Percentiles rank a stretch among this genome's conserved stretches.
Evolutionary conservation across 202 grass and related monocot genomes (phyloP).

Genomic region (Carex arenaria): DNA sequence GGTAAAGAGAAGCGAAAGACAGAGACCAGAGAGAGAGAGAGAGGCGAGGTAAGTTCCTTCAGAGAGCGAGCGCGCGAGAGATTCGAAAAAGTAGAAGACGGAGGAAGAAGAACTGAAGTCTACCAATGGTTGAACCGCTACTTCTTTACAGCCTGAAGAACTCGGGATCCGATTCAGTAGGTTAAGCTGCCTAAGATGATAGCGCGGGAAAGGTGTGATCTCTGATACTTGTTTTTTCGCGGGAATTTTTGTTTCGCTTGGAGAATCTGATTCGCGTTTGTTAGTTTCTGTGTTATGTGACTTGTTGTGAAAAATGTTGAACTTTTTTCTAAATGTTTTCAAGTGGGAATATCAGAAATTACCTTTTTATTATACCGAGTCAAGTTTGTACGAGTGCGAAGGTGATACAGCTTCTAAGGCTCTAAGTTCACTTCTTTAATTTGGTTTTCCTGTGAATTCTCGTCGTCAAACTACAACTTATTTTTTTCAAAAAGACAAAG

Average conservation of each 20-base stretch:
- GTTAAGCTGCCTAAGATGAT: neutral
- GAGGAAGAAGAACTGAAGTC: neutral
- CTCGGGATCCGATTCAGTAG: conserved; percentile 4
- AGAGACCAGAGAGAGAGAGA: neutral
- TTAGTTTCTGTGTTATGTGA: neutral
- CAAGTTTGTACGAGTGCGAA: neutral
- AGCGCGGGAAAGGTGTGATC: neutral
- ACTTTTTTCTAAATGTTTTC: neutral
- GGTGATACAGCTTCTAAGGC: neutral
- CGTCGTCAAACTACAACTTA: neutral
- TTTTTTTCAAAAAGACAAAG: neutral
- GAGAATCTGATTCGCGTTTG: neutral
- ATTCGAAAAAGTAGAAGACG: neutral
- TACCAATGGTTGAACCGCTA: conserved; percentile 8
- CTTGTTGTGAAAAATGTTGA: neutral
- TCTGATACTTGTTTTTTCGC: neutral
- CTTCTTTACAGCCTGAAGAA: neutral
- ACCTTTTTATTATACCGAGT: neutral
- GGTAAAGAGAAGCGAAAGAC: neutral
- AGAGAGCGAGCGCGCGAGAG: neutral
- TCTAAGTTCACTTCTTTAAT: neutral
- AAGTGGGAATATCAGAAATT: no score
- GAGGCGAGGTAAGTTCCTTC: neutral
- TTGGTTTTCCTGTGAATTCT: neutral
- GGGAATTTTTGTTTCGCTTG: neutral